Conservation (phyloP, 495 filamentous ascomycete species). For the Parmelia sp. region DNA sequence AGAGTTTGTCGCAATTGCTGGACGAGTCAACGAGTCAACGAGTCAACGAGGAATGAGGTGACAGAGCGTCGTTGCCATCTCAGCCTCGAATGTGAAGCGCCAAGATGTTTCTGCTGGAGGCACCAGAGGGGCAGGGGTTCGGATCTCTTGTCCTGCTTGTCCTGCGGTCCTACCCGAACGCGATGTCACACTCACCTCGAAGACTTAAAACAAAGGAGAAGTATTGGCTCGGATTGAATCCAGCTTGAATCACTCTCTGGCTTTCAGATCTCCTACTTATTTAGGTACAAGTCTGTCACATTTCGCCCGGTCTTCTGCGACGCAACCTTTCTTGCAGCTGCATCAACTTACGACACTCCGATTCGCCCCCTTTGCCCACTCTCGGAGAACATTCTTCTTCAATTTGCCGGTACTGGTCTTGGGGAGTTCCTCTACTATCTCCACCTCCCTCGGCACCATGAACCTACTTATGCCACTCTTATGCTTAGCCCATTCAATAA, state of each 20-base stretch:
- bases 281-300: not conserved
- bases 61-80: constrained; percentile 10
- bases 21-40: not conserved
- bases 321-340: not conserved
- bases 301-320: not conserved
- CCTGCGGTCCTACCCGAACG: constrained; percentile 3
- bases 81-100: constrained; percentile 9
- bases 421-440: constrained; percentile 78
- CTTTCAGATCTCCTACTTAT: not conserved
- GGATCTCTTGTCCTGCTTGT: not conserved
- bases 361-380: constrained; percentile 65
- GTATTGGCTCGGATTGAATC: not conserved
- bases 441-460: constrained; percentile 92
- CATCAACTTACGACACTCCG: constrained; percentile 14
- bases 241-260: not conserved
- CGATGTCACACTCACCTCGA: not conserved
- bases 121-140: not conserved
- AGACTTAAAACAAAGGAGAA: not conserved
- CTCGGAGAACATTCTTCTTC: constrained; percentile 86
- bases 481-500: constrained; percentile 81
- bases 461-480: constrained; percentile 78
- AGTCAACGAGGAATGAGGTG: constrained; percentile 2
- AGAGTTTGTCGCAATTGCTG: not conserved
- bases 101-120: not conserved
- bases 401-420: constrained; percentile 97